phyloP scores from a whole-genome alignment of 2,329 filamentous ascomycete genomes.

The Nectriaceae sp. region DNA sequence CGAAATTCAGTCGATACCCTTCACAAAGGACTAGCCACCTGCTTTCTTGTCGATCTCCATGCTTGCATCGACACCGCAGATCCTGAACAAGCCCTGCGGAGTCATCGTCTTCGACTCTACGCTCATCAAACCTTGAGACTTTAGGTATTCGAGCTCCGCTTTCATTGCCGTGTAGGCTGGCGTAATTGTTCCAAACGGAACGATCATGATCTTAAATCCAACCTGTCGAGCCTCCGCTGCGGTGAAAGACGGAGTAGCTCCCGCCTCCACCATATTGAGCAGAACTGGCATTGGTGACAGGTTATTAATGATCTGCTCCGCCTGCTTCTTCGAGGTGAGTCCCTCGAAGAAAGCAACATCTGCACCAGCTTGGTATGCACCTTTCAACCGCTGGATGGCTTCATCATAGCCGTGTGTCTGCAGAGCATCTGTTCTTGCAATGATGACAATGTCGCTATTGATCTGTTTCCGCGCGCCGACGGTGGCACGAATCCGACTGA shows the following conservation, averaged over 20 bases:
- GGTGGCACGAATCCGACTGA: conserved; percentile 57
- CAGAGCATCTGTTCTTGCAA: conserved; percentile 64
- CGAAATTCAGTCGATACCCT: too few species aligned
- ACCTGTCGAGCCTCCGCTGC: too few species aligned
- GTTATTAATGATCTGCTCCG: conserved; percentile 43
- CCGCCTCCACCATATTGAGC: conserved; percentile 59
- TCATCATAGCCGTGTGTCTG: conserved; percentile 59
- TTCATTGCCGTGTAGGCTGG: too few species aligned
- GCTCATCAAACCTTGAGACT: too few species aligned
- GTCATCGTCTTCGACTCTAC: too few species aligned
- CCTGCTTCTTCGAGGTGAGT: conserved; percentile 53
- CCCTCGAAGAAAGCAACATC: conserved; percentile 64
- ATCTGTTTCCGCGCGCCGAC: conserved; percentile 47
- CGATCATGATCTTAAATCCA: too few species aligned
- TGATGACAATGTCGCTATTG: conserved; percentile 61
- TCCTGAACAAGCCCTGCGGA: too few species aligned
- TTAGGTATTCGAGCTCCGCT: too few species aligned
- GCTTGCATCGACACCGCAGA: too few species aligned
- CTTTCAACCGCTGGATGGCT: conserved; percentile 50
- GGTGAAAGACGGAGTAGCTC: conserved; percentile 50
- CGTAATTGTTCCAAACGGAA: too few species aligned
- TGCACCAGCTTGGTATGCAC: conserved; percentile 55
- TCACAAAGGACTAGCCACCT: too few species aligned
- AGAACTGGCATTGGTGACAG: conserved; percentile 53
- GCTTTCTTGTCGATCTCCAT: too few species aligned